phyloP scores from a whole-genome alignment of 1,284 basidiomycete species.

The Lentinus polychrous region DNA sequence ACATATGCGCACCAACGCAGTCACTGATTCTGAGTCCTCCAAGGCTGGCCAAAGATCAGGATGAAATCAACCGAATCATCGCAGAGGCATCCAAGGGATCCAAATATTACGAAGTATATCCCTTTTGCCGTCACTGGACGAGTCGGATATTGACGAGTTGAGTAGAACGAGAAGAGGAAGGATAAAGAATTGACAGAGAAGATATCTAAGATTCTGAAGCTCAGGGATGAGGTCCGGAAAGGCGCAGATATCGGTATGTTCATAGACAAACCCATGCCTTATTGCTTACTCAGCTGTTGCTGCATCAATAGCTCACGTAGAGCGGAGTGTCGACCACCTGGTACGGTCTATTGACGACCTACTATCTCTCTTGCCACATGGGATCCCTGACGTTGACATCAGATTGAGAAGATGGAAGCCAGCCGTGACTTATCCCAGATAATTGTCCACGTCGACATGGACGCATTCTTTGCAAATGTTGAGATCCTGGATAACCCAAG shows the following conservation, averaged over 20 bases:
- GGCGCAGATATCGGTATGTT: conserved; percentile 55
- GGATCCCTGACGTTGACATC: conserved; percentile 1
- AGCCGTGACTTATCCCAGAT: conserved; percentile 75
- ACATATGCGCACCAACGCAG: neutral
- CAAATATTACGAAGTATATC: conserved; percentile 73
- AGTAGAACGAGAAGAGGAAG: conserved; percentile 75
- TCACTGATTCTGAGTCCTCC: neutral
- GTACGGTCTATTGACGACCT: conserved; percentile 26
- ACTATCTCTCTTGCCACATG: neutral
- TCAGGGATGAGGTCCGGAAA: conserved; percentile 54
- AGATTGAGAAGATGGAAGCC: conserved; percentile 75
- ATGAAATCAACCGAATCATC: conserved; percentile 73
- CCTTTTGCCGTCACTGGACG: neutral
- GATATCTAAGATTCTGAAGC: conserved; percentile 58
- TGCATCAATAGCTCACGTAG: conserved; percentile 37
- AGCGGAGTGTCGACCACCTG: conserved; percentile 44
- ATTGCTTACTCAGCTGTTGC: neutral
- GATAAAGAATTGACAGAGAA: conserved; percentile 74
- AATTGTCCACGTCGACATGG: conserved; percentile 87
- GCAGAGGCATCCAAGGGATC: conserved; percentile 79
- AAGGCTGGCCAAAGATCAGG: conserved; percentile 71
- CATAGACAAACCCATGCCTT: neutral
- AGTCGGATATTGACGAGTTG: neutral
- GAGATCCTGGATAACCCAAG: conserved; percentile 77
- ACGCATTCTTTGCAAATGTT: conserved; percentile 72